Conservation (phyloP, 192 early-diverging fungal genomes). For the Coemansia sp. region DNA sequence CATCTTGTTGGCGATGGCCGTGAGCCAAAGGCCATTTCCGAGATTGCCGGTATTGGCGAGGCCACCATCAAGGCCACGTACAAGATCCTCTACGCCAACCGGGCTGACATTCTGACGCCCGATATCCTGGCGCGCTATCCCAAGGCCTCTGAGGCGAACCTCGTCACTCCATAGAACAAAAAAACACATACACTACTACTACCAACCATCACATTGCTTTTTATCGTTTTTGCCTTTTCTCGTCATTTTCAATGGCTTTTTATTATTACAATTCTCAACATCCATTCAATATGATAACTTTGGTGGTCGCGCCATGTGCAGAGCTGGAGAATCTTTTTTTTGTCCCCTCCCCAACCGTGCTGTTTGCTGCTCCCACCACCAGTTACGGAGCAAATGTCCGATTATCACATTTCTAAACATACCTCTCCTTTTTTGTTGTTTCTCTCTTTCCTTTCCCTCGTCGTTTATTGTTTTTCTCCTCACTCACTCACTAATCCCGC, state of each 20-base stretch:
- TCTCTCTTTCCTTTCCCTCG: no score
- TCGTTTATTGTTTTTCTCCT: background rate
- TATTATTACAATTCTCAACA: no score
- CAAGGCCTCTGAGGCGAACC: slow-evolving; percentile 26
- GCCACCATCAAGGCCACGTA: slow-evolving; percentile 89
- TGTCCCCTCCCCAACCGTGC: no score
- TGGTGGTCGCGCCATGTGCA: no score
- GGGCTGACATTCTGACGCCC: slow-evolving; percentile 56
- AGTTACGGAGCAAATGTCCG: no score
- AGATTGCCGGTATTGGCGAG: slow-evolving; percentile 88
- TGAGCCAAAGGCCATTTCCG: slow-evolving; percentile 76
- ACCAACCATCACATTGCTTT: background rate
- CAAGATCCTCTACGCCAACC: slow-evolving; percentile 65
- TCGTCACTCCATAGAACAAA: slow-evolving; percentile 15
- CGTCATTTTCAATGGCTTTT: no score
- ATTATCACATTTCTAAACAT: background rate
- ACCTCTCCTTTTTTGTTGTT: no score
- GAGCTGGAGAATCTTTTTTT: no score
- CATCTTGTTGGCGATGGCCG: slow-evolving; percentile 67
- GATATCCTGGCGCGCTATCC: slow-evolving; percentile 32
- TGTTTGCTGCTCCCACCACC: background rate
- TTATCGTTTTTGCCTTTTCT: background rate
- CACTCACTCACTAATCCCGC: background rate
- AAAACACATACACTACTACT: no score
- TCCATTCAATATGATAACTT: no score